phyloP scores from a whole-genome alignment of 1,284 basidiomycete species.

The Cystobasidiaceae sp. region DNA sequence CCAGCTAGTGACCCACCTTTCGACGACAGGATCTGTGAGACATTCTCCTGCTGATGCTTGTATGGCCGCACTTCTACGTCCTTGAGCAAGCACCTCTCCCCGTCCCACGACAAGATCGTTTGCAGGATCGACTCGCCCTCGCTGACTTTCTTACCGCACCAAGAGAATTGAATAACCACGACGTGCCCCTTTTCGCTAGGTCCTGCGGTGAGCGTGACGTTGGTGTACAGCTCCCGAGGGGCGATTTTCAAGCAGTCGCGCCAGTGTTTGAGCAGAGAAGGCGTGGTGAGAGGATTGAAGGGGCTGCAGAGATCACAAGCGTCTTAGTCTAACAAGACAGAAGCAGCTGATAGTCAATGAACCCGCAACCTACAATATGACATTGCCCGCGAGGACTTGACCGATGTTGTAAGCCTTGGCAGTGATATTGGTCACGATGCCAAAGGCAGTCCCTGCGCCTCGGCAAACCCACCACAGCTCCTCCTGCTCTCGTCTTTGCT shows the following conservation, averaged over 20 bases:
- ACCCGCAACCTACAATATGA: slow-evolving; percentile 66
- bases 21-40: slow-evolving; percentile 77
- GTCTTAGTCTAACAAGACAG: not conserved
- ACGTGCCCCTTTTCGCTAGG: slow-evolving; percentile 53
- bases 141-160: slow-evolving; percentile 66
- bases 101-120: slow-evolving; percentile 79
- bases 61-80: slow-evolving; percentile 85
- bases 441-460: slow-evolving; percentile 76
- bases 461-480: slow-evolving; percentile 80
- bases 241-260: slow-evolving; percentile 84
- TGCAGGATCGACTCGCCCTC: slow-evolving; percentile 71
- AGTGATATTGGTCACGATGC: slow-evolving; percentile 80
- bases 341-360: not conserved
- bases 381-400: slow-evolving; percentile 80
- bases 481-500: slow-evolving; percentile 46
- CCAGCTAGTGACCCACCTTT: slow-evolving; percentile 53
- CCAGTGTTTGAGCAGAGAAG: slow-evolving; percentile 82
- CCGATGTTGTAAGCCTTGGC: slow-evolving; percentile 79
- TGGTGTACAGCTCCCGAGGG: slow-evolving; percentile 78
- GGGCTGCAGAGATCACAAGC: slow-evolving; percentile 53
- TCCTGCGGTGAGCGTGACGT: slow-evolving; percentile 80
- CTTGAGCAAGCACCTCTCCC: slow-evolving; percentile 63
- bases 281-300: slow-evolving; percentile 73
- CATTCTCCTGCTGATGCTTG: slow-evolving; percentile 78
- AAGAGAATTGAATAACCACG: slow-evolving; percentile 74